These are phyloP conservation scores for Lantana camara DNA, from an alignment of 257 asterid genomes.

Conservation along the genomic window DNA sequence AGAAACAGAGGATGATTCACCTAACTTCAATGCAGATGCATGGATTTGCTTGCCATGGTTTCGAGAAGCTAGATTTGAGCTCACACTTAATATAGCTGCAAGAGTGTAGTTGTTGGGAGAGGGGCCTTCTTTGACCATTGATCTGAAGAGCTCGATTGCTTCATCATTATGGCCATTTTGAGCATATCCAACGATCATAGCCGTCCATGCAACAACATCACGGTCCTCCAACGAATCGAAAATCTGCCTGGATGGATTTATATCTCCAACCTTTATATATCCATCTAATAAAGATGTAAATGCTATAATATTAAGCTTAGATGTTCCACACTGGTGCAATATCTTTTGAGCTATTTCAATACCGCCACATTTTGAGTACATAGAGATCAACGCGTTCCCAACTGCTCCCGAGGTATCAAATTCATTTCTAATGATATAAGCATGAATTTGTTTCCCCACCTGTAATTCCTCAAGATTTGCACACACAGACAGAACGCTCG, in stretches of 20 bases:
- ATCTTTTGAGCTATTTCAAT: conserved; percentile 58
- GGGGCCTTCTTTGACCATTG: conserved; percentile 61
- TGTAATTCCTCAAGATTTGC: conserved; percentile 54
- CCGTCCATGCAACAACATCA: conserved; percentile 93
- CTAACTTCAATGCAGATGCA: conserved; percentile 60
- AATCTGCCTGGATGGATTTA: conserved; percentile 75
- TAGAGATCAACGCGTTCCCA: conserved; percentile 69
- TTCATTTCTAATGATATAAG: conserved; percentile 52
- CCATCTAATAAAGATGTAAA: conserved; percentile 86
- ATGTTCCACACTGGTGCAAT: conserved; percentile 39
- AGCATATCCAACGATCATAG: conserved; percentile 81
- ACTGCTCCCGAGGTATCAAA: conserved; percentile 58
- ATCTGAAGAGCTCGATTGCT: conserved; percentile 66
- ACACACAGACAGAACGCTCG: conserved; percentile 77
- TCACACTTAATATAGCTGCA: conserved; percentile 70
- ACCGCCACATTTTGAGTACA: conserved; percentile 80
- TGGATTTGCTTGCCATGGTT: conserved; percentile 82
- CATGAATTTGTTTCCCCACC: conserved; percentile 77
- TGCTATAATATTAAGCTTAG: conserved; percentile 58
- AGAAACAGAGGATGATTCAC: conserved; percentile 55
- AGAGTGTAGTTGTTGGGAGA: conserved; percentile 76
- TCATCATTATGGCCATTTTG: conserved; percentile 63
- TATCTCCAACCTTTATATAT: conserved; percentile 72
- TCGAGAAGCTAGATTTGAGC: conserved; percentile 73
- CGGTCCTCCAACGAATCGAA: conserved; percentile 63